Base-by-base conservation (phyloP, 164 flowering plant species). In the Vitis rupestris region DNA sequence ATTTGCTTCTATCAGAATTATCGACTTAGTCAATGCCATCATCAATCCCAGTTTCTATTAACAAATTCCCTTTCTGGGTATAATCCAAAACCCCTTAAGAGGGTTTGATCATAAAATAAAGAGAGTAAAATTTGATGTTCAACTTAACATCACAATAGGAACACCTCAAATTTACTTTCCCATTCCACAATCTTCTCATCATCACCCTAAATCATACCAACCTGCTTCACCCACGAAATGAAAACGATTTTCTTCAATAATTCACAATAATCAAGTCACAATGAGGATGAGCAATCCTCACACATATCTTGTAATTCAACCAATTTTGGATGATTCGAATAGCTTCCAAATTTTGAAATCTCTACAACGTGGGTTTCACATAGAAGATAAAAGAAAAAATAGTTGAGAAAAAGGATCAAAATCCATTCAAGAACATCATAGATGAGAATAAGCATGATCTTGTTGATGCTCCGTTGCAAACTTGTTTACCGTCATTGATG, bases 381-480 rank as follows among this genome's bases (percentile, higher is more conserved):
- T 14, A 95, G 72, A 68, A 85, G 86, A 75, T 87, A 89, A 57
- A 94, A 93, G 57, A 91, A 91, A 6, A 93, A 78, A 56, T 94
- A 90, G 68, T 95, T 91, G 56, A 90, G 78, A 19, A 95, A 88
- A 54, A 92, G 61, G 89, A 93, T 93, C 15, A 95, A 74, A 78
- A 81, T 69, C 99, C 99, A 95, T 80, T 95, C 99, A 13, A 95
- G 90, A 37, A 87, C 13, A 14, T 88, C 87, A 57, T 90, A 91
- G 71, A 84, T 73, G 12, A 94, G 23, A 19, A 19, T 19, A 19
- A 19, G 67, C 13, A 90, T 85, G 61, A 82, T 61, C 27, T 76
- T 90, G 81, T 89, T 81, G 59, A 89, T 82, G 73, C 79, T 83
- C 62, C 79, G 83, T 82, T 10, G 88, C 92, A 69, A 88, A 88